phyloP scores from a whole-genome alignment of 345 rosid species.

The Gossypium bickii region DNA sequence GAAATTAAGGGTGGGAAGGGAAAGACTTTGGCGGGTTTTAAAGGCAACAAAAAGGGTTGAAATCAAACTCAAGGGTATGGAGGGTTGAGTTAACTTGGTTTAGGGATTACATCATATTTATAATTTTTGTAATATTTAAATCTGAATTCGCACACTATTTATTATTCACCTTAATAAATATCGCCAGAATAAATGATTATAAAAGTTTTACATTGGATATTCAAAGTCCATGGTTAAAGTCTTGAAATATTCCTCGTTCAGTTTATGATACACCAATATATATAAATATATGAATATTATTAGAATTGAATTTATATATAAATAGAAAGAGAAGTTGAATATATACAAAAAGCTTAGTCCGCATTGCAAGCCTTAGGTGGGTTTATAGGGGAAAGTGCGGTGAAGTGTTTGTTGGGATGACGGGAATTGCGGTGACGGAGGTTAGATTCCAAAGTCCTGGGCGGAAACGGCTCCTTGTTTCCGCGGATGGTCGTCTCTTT shows the following conservation, averaged over 20 bases:
- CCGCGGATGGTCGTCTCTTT: constrained; percentile 75
- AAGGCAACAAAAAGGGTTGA: neutral
- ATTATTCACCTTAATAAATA: no score
- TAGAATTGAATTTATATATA: no score
- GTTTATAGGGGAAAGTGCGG: neutral
- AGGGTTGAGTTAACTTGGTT: constrained; percentile 31
- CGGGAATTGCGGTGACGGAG: constrained; percentile 3
- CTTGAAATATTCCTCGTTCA: no score
- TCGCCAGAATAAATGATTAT: no score
- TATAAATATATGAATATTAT: no score
- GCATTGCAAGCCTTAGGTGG: neutral
- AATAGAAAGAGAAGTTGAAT: no score
- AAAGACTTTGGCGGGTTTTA: neutral
- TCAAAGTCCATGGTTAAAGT: no score
- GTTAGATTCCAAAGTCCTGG: constrained; percentile 76
- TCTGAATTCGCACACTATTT: no score
- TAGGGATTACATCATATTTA: neutral
- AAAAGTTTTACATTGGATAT: no score
- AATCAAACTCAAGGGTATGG: neutral
- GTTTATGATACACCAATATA: no score
- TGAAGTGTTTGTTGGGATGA: neutral
- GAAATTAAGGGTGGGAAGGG: neutral
- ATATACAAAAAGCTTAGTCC: no score
- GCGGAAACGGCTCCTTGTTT: constrained; percentile 90
- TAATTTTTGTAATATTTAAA: no score